Percentiles rank a stretch among this genome's conserved stretches.
phyloP scores from a whole-genome alignment of 768 basidiomycete genomes.

The Tremella mesenterica region DNA sequence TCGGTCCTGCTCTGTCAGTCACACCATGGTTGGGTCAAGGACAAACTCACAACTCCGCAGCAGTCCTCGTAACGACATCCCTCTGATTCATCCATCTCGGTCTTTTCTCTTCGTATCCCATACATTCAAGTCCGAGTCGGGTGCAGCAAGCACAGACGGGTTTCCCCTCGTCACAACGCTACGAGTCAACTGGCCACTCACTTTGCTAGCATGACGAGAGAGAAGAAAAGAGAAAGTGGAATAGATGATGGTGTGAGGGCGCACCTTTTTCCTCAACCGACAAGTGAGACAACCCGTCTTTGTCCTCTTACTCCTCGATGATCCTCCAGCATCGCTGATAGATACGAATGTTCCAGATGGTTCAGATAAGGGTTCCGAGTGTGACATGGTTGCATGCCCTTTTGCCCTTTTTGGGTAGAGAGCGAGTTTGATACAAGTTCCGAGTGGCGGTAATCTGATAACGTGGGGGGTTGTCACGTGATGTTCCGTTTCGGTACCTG shows the following conservation, averaged over 20 bases:
- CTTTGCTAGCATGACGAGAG: neutral
- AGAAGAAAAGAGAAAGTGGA: neutral
- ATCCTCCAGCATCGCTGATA: too few species aligned
- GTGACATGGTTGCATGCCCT: too few species aligned
- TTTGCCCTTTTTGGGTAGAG: too few species aligned
- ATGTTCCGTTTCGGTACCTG: too few species aligned
- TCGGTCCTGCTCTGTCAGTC: neutral
- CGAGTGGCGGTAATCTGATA: too few species aligned
- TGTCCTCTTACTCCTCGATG: neutral
- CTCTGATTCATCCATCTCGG: conserved; percentile 43
- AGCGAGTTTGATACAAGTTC: too few species aligned
- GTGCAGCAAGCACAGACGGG: conserved; percentile 17
- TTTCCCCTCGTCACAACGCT: conserved; percentile 23
- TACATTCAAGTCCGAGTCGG: conserved; percentile 20
- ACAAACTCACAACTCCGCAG: conserved; percentile 20
- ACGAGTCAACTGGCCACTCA: neutral
- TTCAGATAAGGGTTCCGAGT: too few species aligned
- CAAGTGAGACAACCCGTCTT: conserved; percentile 47
- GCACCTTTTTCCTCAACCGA: conserved; percentile 37
- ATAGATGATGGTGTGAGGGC: neutral
- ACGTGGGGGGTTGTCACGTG: too few species aligned
- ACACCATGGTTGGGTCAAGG: neutral
- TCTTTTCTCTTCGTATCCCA: conserved; percentile 22
- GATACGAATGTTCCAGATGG: too few species aligned
- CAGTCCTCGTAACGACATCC: conserved; percentile 38